Percentiles rank a stretch among this genome's conserved stretches.
Conservation (phyloP, 768 basidiomycete genomes). For the Tylopilus felleus region DNA sequence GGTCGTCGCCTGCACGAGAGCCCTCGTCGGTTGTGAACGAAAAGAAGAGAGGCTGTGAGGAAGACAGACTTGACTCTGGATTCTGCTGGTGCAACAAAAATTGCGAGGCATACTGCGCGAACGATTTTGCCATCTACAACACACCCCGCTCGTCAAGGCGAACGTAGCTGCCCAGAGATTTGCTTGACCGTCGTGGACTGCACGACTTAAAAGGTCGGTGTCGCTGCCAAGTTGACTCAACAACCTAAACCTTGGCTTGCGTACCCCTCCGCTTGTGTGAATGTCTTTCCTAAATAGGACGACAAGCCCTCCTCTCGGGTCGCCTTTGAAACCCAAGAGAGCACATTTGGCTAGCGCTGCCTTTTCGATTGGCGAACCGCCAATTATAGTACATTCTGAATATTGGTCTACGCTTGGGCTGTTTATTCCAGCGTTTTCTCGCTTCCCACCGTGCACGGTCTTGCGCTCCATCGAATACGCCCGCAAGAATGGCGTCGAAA, state of each 20-base stretch:
- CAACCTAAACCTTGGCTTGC: conserved; percentile 20
- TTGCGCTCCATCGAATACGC: conserved; percentile 55
- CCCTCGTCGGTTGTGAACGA: conserved; percentile 80
- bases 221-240: conserved; percentile 18
- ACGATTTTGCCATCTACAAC: conserved; percentile 57
- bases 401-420: background rate
- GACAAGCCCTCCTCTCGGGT: background rate
- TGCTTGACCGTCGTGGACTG: conserved; percentile 12
- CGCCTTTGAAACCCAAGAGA: too few relatives aligned
- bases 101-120: conserved; percentile 80
- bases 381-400: too few relatives aligned
- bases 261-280: conserved; percentile 20
- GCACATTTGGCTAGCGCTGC: background rate
- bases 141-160: conserved; percentile 16
- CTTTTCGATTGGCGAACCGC: too few relatives aligned
- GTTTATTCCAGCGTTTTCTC: background rate
- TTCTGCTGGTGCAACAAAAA: conserved; percentile 64
- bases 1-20: conserved; percentile 45
- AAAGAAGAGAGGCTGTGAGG: conserved; percentile 81
- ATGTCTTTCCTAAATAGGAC: conserved; percentile 10
- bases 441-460: conserved; percentile 29
- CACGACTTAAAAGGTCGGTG: conserved; percentile 11
- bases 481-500: conserved; percentile 51
- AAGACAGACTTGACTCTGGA: conserved; percentile 51
- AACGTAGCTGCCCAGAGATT: conserved; percentile 9